Conservation (phyloP, 202 grass and related monocot genomes). For the Panicum hallii region DNA sequence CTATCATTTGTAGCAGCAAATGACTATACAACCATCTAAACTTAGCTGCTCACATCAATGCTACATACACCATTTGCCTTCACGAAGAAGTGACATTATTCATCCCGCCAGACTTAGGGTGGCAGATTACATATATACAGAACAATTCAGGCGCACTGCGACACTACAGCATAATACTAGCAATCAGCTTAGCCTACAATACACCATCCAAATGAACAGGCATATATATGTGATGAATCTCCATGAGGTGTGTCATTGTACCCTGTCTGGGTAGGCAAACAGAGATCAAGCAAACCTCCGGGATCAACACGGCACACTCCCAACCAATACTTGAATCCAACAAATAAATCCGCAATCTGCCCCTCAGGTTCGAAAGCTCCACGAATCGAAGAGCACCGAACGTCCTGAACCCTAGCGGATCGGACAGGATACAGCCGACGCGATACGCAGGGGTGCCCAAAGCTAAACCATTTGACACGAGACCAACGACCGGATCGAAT, state of each 20-base stretch:
- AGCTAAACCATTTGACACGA: no score
- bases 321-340: neutral
- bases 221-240: neutral
- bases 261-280: neutral
- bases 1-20: neutral
- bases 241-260: neutral
- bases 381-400: neutral
- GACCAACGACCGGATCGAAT: neutral
- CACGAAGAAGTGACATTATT: neutral
- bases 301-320: neutral
- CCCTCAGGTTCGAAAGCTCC: neutral
- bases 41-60: neutral
- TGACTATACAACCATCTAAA: neutral
- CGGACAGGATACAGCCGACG: neutral
- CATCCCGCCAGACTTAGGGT: neutral
- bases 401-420: neutral
- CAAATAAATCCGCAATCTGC: neutral
- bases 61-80: neutral
- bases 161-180: no score
- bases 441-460: neutral
- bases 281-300: neutral
- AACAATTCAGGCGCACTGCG: no score
- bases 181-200: no score
- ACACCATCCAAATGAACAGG: neutral
- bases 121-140: neutral